Conservation (phyloP, 768 basidiomycete species). For the Pisolithus tinctorius region DNA sequence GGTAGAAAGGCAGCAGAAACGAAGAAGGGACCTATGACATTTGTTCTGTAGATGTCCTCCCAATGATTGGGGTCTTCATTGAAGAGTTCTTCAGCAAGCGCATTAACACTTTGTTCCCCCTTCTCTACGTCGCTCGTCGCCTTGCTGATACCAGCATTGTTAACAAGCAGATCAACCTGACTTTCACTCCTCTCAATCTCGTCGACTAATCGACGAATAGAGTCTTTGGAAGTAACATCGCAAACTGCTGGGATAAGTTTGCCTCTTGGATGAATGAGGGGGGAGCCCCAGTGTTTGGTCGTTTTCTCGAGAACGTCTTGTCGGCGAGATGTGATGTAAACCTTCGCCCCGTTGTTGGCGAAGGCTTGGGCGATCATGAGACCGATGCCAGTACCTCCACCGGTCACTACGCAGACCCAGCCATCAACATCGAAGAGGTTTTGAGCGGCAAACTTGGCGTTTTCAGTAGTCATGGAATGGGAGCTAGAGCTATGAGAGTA, state of each 20-base stretch:
- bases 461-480: neutral
- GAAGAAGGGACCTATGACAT: constrained; percentile 33
- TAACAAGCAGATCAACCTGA: constrained; percentile 62
- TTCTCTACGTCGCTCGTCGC: constrained; percentile 20
- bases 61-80: constrained; percentile 18
- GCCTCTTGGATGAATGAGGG: constrained; percentile 21
- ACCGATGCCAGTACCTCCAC: constrained; percentile 61
- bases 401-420: constrained; percentile 50
- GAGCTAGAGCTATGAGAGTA: neutral
- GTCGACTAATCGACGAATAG: constrained; percentile 18
- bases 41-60: constrained; percentile 28
- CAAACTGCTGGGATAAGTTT: constrained; percentile 22
- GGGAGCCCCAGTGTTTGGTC: constrained; percentile 16
- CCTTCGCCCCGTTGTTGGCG: constrained; percentile 36
- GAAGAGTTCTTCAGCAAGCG: constrained; percentile 23
- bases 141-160: constrained; percentile 57
- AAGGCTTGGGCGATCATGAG: constrained; percentile 37
- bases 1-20: constrained; percentile 40
- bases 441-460: neutral
- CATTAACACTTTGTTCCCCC: constrained; percentile 21
- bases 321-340: constrained; percentile 35
- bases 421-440: constrained; percentile 4
- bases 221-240: constrained; percentile 14
- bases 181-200: neutral
- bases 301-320: constrained; percentile 26